Conservation (phyloP, 345 rosid species). For the Arabidopsis thaliana region TAIR10.1 NC_003070.9:9259001-9259500, state of each 20-base stretch:
- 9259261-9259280: slow-evolving; percentile 24
- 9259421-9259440: slow-evolving; percentile 26
- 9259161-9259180: neutral
- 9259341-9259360: neutral
- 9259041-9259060: neutral
- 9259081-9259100: no score
- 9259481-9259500: neutral
- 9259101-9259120: neutral
- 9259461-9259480: neutral
- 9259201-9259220: neutral
- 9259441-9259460: neutral
- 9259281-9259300: slow-evolving; percentile 16
- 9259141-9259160: neutral
- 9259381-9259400: neutral
- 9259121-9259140: neutral
- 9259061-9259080: neutral
- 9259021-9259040: neutral
- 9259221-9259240: neutral
- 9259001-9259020: neutral
- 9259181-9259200: neutral
- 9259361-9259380: neutral
- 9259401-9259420: slow-evolving; percentile 9
- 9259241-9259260: neutral
- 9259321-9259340: slow-evolving; percentile 23
- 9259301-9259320: slow-evolving; percentile 44